A percentile compares a stretch with the other conserved stretches of the same genome.
phyloP scores from a whole-genome alignment of 2,329 filamentous ascomycete genomes.

The Neonectria faginata region DNA sequence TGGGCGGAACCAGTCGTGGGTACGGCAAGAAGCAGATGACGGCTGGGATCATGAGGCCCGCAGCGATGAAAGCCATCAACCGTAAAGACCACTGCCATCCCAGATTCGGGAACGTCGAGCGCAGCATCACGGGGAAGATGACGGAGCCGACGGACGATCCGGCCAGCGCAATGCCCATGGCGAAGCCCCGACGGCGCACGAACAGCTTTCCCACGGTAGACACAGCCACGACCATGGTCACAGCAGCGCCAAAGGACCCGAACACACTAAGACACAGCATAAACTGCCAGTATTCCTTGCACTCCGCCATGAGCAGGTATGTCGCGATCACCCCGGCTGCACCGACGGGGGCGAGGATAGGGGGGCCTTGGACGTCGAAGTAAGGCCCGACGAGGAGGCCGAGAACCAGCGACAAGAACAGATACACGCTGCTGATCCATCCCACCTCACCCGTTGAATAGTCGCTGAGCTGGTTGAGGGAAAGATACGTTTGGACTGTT shows the following conservation, averaged over 20 bases:
- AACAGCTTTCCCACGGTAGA: conserved; percentile 49
- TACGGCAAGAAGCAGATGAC: conserved; percentile 52
- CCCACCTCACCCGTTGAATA: conserved; percentile 59
- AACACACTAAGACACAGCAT: conserved; percentile 57
- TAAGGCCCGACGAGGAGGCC: conserved; percentile 62
- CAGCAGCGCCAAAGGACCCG: conserved; percentile 55
- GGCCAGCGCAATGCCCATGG: conserved; percentile 43
- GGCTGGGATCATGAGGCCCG: conserved; percentile 43
- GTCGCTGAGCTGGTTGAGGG: conserved; percentile 55
- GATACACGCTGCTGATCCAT: conserved; percentile 61
- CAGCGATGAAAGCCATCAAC: conserved; percentile 46
- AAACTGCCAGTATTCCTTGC: conserved; percentile 61
- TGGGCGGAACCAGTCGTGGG: conserved; percentile 33
- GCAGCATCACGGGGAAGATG: conserved; percentile 51
- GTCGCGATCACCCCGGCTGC: conserved; percentile 52
- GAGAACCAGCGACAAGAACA: conserved; percentile 57
- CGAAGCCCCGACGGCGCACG: conserved; percentile 40
- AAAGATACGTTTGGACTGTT: conserved; percentile 61
- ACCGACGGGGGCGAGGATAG: conserved; percentile 53
- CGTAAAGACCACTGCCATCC: conserved; percentile 53
- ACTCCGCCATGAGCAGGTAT: conserved; percentile 61
- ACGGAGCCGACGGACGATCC: conserved; percentile 48
- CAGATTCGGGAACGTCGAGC: conserved; percentile 42
- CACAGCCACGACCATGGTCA: conserved; percentile 51
- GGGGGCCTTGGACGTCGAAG: conserved; percentile 61